Conservation (phyloP, 225 moss, liverwort and hornwort genomes). For the Straminergon stramineum region DNA sequence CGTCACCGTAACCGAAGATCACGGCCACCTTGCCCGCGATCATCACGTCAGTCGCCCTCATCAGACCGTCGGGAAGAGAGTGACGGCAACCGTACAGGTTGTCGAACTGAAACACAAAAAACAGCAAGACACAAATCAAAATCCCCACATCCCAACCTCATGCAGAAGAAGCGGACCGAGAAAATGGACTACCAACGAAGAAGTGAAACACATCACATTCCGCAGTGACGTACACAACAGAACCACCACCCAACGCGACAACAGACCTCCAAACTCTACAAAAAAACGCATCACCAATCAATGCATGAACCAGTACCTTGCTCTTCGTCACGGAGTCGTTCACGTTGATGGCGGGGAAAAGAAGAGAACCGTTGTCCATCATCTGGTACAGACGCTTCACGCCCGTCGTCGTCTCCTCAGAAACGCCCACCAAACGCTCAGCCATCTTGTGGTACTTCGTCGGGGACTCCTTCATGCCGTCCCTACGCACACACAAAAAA, state of each 20-base stretch:
- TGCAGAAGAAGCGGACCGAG: fast-evolving
- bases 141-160: background rate
- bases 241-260: too few relatives aligned
- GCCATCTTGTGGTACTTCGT: constrained; percentile 87
- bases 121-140: background rate
- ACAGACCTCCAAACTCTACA: too few relatives aligned
- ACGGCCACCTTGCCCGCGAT: constrained; percentile 84
- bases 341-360: constrained; percentile 92
- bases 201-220: background rate
- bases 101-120: constrained; percentile 46
- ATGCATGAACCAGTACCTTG: constrained; percentile 45
- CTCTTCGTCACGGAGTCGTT: constrained; percentile 98
- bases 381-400: constrained; percentile 97
- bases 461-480: constrained; percentile 74
- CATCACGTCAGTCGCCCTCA: constrained; percentile 97
- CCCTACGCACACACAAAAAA: background rate
- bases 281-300: fast-evolving
- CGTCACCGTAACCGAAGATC: constrained; percentile 82
- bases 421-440: constrained; percentile 83
- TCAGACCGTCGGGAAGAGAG: constrained; percentile 87
- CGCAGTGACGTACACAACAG: fast-evolving
- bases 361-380: constrained; percentile 55
- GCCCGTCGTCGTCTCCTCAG: constrained; percentile 94
- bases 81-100: constrained; percentile 94
- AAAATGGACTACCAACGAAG: fast-evolving